Evolutionary conservation across 2,329 filamentous ascomycete genomes (phyloP).

Genomic region (Aspergillus viridinutans): DNA sequence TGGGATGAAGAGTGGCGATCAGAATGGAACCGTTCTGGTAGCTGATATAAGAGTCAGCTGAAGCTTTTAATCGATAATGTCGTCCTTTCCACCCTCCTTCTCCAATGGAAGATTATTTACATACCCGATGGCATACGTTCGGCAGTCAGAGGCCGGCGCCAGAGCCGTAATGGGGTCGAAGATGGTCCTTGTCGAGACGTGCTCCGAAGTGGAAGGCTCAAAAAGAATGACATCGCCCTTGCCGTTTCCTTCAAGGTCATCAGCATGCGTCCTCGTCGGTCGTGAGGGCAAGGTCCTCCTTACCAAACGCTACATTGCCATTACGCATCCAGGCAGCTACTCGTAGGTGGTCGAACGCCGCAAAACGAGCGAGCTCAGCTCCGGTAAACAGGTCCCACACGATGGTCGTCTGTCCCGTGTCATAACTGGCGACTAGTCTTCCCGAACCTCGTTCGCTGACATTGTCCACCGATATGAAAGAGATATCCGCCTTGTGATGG

Average conservation of each 20-base stretch:
- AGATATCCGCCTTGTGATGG: constrained; percentile 75
- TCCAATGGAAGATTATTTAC: constrained; percentile 18
- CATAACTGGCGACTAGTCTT: constrained; percentile 86
- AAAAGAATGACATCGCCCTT: constrained; percentile 94
- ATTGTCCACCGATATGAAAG: constrained; percentile 83
- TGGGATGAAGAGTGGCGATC: constrained; percentile 81
- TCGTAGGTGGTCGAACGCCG: constrained; percentile 80
- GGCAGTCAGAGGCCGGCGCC: constrained; percentile 82
- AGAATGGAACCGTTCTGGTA: constrained; percentile 94
- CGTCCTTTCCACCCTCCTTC: background rate
- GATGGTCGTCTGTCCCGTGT: constrained; percentile 84
- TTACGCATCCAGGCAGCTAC: constrained; percentile 94
- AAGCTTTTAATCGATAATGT: background rate
- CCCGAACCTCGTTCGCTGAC: constrained; percentile 82
- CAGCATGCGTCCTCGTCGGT: background rate
- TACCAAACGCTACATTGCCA: constrained; percentile 95
- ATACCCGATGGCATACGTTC: constrained; percentile 94
- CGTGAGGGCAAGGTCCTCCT: constrained; percentile 23
- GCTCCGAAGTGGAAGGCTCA: constrained; percentile 87
- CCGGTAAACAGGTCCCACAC: constrained; percentile 96
- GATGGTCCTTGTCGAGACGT: constrained; percentile 85
- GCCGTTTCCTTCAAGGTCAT: constrained; percentile 65
- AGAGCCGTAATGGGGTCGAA: constrained; percentile 94
- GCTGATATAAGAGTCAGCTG: constrained; percentile 44
- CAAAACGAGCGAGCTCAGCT: constrained; percentile 85